Conservation (phyloP, 257 asterid genomes). For the Solanum chilense region DNA sequence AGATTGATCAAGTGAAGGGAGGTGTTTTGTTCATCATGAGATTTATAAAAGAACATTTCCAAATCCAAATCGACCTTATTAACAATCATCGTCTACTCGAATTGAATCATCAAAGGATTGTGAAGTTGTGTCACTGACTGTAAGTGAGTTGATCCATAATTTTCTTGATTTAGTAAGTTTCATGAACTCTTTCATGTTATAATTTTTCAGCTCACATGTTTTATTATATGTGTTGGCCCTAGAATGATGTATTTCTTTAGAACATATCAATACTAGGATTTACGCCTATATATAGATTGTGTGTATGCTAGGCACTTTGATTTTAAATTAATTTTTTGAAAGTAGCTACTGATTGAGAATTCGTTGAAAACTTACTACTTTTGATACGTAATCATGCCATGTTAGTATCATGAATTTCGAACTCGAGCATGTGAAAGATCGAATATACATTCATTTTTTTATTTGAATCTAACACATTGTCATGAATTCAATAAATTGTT, state of each 20-base stretch:
- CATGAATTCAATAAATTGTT: neutral
- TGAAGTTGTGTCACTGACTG: conserved; percentile 37
- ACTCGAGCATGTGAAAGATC: neutral
- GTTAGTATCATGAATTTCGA: neutral
- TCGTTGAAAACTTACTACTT: neutral
- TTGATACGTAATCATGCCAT: neutral
- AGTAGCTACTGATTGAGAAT: neutral
- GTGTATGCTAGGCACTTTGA: neutral
- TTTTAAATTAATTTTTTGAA: neutral
- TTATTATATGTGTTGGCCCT: too few relatives aligned
- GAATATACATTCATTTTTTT: neutral
- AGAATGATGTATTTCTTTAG: too few relatives aligned
- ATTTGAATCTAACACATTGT: neutral
- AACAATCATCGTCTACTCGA: conserved; percentile 19
- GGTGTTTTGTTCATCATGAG: conserved; percentile 30
- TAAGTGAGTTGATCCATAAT: conserved; percentile 38
- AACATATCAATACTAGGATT: too few relatives aligned
- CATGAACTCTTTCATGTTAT: neutral
- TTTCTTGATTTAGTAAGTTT: conserved; percentile 38
- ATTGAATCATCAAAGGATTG: conserved; percentile 61
- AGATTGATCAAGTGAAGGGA: conserved; percentile 27
- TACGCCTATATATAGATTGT: neutral
- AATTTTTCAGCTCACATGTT: neutral
- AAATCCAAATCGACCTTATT: conserved; percentile 14
- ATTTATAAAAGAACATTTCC: conserved; percentile 42